Evolutionary conservation across 139 green algal genomes (phyloP), one percentile per base, ranked within the genome.

Genomic region (Chlorella sp.): DNA sequence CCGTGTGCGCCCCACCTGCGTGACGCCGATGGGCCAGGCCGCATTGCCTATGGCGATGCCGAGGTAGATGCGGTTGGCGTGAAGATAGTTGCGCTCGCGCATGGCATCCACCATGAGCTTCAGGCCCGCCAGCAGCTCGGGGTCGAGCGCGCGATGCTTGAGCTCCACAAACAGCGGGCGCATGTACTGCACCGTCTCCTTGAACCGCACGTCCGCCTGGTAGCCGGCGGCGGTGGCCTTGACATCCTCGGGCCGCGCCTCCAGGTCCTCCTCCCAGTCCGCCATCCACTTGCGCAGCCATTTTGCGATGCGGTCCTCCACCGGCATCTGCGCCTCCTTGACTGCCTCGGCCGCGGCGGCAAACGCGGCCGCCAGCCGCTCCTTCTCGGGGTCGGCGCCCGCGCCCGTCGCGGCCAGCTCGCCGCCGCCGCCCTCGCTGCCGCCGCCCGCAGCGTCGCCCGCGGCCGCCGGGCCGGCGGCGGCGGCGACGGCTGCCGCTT

Each of bases 21-120:
- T 97, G 14, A 98, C 95, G 67, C 96, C 96, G 73, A 99, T 99
- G 79, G 96, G 96, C 96, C 96, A 99, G 25, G 96, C 87, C 51
- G 91, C 86, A 77, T 98, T 99, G 53, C 96, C 96, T 45, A 99
- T 95, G 42, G 95, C 91, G 31, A 98, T 79, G 25, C 91, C 88
- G 53, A 99, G 88, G 90, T 99, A 99, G 48, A 97, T 90, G 77
- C 70, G 71, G 68, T 94, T 95, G 23, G 95, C 96, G 5, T 90
- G 74, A 67, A 97, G 85, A 83, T 99, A 99, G 82, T 99, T 96
- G 56, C 96, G 84, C 50, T 95, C 83, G 31, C 83, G 78, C 83
- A 97, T 94, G 33, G 81, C 83, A 51, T 90, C 67, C 38, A 88
- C 64, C 8, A 93, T 87, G 70, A 93, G 81, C 36, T 74, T 79